Base-by-base conservation (phyloP, 306 rosid species). In the Vicia sativa region DNA sequence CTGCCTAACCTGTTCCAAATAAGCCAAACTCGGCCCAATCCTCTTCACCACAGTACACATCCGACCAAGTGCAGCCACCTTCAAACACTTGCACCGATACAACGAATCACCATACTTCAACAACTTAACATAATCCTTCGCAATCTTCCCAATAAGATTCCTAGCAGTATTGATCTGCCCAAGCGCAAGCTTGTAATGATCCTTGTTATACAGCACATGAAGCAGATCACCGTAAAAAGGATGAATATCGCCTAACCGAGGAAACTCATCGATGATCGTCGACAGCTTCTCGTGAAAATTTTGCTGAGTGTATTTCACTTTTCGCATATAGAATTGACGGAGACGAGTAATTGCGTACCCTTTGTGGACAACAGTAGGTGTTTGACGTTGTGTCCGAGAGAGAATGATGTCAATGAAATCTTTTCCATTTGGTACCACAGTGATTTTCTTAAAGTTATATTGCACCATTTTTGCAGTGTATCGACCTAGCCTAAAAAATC, bases 141-240 rank as follows among this genome's bases (percentile, higher is more conserved):
- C 78, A 43, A 91, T 89, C 83, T 89, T 91, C 18, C 90, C 70
- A 43, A 87, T 91, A 29, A 87, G 89, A 44, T 87, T 91, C 81
- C 96, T 83, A 45, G 95, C 97, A 62, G 95, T 85, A 69, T 89
- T 91, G 71, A 91, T 38, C 72, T 91, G 96, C 14, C 96, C 97
- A 67, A 91, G 96, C 0, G 96, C 97, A 72, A 91, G 97, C 89
- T 91, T 91, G 84, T 87, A 89, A 65, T 91, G 97, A 61, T 91
- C 97, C 62, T 89, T 91, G 77, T 91, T 89, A 81, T 91, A 91
- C 14, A 91, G 90, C 37, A 87, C 96, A 41, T 89, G 96, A 25
- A 91, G 92, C 18, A 91, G 89, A 58, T 91, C 96, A 0, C 96
- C 95, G 25, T 87, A 87, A 74, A 91, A 91, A 0, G 97, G 96